Base-by-base conservation (phyloP, 768 basidiomycete genomes). In the Trametes gibbosa region DNA sequence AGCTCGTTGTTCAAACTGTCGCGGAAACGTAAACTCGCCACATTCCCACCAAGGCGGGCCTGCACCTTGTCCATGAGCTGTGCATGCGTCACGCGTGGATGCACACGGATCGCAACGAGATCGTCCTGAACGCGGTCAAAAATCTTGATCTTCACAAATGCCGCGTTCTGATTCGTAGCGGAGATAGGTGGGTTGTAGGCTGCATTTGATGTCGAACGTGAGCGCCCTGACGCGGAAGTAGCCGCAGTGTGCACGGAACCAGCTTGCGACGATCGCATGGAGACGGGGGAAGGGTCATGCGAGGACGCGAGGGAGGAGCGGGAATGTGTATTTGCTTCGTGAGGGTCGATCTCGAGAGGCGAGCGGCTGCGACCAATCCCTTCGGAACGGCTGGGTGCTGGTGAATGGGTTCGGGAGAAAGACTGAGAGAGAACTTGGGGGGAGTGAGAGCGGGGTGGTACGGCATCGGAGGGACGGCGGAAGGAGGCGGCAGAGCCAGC, bases 101-200 rank as follows among this genome's bases (percentile, higher is more conserved):
- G 95, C 27, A 98, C 96, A 14, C 97, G 87, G 56, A 98, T 97
- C 4, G 97, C 97, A 63, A 98, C 94, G 54, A 98, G 77, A 72
- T 99, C 97, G 69, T 98, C 95, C 24, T 93, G 88, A 56, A 88
- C 80, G 39, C 91, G 84, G 75, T 97, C 92, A 71, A 97, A 97
- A 45, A 99, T 93, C 76, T 99, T 99, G 76, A 99, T 97, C 77
- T 98, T 99, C 65, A 98, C 82, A 74, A 95, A 98, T 23, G 95
- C 90, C 14, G 87, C 85, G 68, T 91, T 87, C 5, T 86, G 84
- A 62, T 90, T 90, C 45, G 81, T 82, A 17, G 86, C 84, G 50
- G 90, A 92, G 66, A 92, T 89, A 21, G 86, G 79, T 12, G 90
- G 89, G 29, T 77, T 83, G 66, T 84, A 90, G 53, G 84, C 66